These are phyloP conservation scores for Laetiporus sulphureus DNA, from an alignment of 1,284 basidiomycete genomes.

Conservation along the genomic window DNA sequence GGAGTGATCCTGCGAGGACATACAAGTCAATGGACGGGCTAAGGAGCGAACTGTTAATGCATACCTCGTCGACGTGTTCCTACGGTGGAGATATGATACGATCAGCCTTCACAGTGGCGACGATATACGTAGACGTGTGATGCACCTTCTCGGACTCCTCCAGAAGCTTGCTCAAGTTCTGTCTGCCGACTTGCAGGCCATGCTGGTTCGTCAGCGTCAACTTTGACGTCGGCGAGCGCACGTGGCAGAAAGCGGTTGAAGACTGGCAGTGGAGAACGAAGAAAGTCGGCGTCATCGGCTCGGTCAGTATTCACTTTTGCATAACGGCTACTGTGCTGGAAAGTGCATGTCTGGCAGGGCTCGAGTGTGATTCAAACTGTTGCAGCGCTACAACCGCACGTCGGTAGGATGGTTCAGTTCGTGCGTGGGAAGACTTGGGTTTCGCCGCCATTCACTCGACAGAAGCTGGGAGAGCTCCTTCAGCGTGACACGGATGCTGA, in stretches of 20 bases:
- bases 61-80: constrained; percentile 26
- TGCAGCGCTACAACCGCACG: constrained; percentile 48
- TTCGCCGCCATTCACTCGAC: constrained; percentile 39
- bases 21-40: too few relatives aligned
- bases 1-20: too few relatives aligned
- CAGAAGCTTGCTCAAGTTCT: constrained; percentile 68
- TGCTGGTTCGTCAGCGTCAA: constrained; percentile 42
- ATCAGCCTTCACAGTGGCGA: not conserved
- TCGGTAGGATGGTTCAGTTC: constrained; percentile 46
- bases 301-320: too few relatives aligned
- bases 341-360: too few relatives aligned
- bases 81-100: constrained; percentile 2
- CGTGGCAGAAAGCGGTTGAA: too few relatives aligned
- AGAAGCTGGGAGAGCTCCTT: constrained; percentile 32
- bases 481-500: constrained; percentile 27
- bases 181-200: constrained; percentile 46
- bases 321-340: too few relatives aligned
- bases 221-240: constrained; percentile 79
- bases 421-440: constrained; percentile 62
- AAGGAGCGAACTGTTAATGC: too few relatives aligned
- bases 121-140: constrained; percentile 5
- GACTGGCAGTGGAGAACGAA: too few relatives aligned
- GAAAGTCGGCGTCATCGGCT: constrained; percentile 53
- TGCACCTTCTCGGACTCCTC: constrained; percentile 70
- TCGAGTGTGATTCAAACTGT: constrained; percentile 63